A percentile compares a stretch with the other conserved stretches of the same genome.
Conservation (phyloP, 148 eudicot species). For the Chenopodium formosanum region DNA sequence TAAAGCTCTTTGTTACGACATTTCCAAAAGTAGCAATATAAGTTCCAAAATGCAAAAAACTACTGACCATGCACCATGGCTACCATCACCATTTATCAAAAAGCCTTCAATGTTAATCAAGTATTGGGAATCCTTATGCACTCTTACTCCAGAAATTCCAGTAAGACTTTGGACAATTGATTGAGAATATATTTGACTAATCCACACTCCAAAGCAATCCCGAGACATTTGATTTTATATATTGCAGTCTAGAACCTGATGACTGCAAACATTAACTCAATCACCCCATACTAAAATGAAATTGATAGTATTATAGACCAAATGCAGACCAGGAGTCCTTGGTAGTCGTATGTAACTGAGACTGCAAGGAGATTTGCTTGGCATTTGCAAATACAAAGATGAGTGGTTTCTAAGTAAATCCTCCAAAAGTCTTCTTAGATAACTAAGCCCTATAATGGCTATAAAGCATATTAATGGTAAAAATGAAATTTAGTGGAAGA, state of each 20-base stretch:
- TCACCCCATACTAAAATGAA: neutral
- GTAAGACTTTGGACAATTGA: neutral
- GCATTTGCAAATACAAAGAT: neutral
- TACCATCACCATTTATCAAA: neutral
- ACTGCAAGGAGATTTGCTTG: neutral
- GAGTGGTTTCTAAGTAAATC: neutral
- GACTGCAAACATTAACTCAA: neutral
- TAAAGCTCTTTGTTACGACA: neutral
- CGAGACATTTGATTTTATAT: neutral
- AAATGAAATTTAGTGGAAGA: neutral
- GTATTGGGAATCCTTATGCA: neutral
- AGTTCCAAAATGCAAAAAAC: neutral
- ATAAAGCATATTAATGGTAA: neutral
- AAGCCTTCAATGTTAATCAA: neutral
- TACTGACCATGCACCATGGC: neutral
- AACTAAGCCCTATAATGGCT: neutral
- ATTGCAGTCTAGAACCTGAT: neutral
- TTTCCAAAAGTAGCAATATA: neutral
- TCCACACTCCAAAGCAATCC: neutral
- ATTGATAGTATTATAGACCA: neutral
- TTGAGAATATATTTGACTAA: neutral
- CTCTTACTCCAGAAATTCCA: neutral
- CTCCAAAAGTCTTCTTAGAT: neutral
- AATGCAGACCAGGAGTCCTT: neutral
- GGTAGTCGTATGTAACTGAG: neutral